Base-by-base conservation (phyloP, 2,329 filamentous ascomycete genomes). In the Arthrobotrys iridis region DNA sequence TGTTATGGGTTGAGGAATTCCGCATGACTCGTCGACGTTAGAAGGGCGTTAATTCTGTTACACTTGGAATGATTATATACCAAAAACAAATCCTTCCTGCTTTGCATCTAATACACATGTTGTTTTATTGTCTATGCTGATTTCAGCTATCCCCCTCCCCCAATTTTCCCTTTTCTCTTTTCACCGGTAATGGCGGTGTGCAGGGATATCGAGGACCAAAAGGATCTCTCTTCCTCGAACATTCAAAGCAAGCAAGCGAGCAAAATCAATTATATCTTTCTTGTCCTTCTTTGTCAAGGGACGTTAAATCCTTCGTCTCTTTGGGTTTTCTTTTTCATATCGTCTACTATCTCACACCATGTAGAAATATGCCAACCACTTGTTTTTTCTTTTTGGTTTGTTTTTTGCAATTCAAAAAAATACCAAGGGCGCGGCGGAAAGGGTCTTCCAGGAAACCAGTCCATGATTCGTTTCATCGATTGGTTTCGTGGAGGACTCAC, bases 11-110 rank as follows among this genome's bases (percentile, higher is more conserved):
- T 67, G 70, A 74, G 62, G 70, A 62, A 74, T 74, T 67, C 70
- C 62, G 70, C 70, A 74, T 74, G 70, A 74, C 70, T 74, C 70
- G 70, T 74, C 62, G 70, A 74, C 70, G 52, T 58, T 67, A 74
- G 70, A 66, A 62, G 62, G 70, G 70, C 70, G 70, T 67, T 67
- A 67, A 62, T 67, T 70, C 70, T 67, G 70, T 74, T 74, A 74
- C 70, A 74, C 26, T 63, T 50, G 70, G 70, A 74, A 67, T 33
- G 63, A 67, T 67, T 67, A 67, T 73, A 65, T 67, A 66, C 41
- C 70, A 74, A 74, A 74, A 74, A 74, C 70, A 74, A 40, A 67
- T 46, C 40, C 37, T 55, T 70, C 45, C 24, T 50, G 48, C 30
- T 55, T 37, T 37, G 43, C 60, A 65, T 73, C 52, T 73, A 73